Evolutionary conservation across 192 early-diverging fungal genomes (phyloP), one percentile per base, ranked within the genome.

Genomic region (Chytriomyces sp.): DNA sequence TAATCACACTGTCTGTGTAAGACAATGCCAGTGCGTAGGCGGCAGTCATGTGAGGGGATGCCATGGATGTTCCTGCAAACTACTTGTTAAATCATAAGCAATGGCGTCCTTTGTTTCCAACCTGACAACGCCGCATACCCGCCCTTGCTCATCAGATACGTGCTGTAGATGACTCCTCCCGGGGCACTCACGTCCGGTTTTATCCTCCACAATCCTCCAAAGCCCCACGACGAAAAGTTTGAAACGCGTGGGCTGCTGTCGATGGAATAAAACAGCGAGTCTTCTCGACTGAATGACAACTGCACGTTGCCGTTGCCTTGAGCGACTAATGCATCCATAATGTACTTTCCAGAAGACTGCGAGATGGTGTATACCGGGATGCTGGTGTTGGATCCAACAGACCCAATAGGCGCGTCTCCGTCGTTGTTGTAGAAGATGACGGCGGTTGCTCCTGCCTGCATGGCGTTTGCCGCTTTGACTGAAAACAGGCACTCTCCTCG

Each of bases 11-110:
- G 9, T 78, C 72, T 4, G 35, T 23, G 61, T 45, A 57, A 6
- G 74, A 78, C n/a, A 67, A 68, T 66, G 83, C 88, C 10, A 74
- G 61, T 63, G 46, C 61, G 45, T 64, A 74, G 45, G 23, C 18
- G 5, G 93, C 94, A 23, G 92, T 85, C 18, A 91, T 76, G 77
- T 92, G 91, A 0, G 94, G 93, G 28, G 88, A 84, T 8, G 95
- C 86, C 95, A 96, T 95, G 24, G 92, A 93, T 5, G 95, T 96
- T n/a, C 95, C 94, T 45, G 59, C 49, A 18, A 16, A 20, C 46
- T 1, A 45, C 13, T 1, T 69, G 24, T 28, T 45, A 3, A 35
- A 48, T n/a, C 18, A 69, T 45, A 47, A 69, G 35, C 35, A 35
- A 35, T 35, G 35, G 4, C 35, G 4, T 35, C 2, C 3, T 35